A percentile compares a stretch with the other conserved stretches of the same genome.
These are phyloP conservation scores for Mortierella claussenii DNA, from an alignment of 192 early-diverging fungal genomes.

Conservation along the genomic window DNA sequence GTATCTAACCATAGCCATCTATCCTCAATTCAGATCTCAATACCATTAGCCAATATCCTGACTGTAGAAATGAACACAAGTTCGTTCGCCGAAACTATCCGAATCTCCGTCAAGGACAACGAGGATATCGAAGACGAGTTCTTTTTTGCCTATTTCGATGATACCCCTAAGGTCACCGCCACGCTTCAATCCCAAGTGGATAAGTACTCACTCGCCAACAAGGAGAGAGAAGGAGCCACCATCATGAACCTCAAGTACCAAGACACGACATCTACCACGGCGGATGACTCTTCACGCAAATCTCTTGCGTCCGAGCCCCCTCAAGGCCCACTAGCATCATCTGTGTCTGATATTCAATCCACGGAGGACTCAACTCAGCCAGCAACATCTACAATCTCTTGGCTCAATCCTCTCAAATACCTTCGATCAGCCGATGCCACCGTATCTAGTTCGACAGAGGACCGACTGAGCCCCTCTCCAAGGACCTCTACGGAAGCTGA, in stretches of 20 bases:
- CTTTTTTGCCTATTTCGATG: constrained; percentile 71
- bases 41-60: constrained; percentile 64
- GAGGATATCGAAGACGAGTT: constrained; percentile 72
- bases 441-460: not conserved
- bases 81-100: constrained; percentile 61
- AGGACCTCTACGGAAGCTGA: not conserved
- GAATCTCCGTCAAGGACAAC: constrained; percentile 59
- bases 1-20: no score
- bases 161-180: constrained; percentile 54
- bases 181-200: constrained; percentile 36
- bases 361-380: not conserved
- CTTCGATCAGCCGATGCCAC: not conserved
- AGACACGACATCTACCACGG: not conserved
- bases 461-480: not conserved
- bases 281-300: constrained; percentile 2
- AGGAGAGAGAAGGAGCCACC: not conserved
- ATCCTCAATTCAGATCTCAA: no score
- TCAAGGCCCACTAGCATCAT: constrained; percentile 20
- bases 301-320: constrained; percentile 4
- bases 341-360: constrained; percentile 1
- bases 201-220: constrained; percentile 6
- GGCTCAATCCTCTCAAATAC: constrained; percentile 15
- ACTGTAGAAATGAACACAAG: constrained; percentile 58
- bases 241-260: not conserved
- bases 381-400: not conserved